Conservation (phyloP, 116 monocot species). For the Trichopus zeylanicus region DNA sequence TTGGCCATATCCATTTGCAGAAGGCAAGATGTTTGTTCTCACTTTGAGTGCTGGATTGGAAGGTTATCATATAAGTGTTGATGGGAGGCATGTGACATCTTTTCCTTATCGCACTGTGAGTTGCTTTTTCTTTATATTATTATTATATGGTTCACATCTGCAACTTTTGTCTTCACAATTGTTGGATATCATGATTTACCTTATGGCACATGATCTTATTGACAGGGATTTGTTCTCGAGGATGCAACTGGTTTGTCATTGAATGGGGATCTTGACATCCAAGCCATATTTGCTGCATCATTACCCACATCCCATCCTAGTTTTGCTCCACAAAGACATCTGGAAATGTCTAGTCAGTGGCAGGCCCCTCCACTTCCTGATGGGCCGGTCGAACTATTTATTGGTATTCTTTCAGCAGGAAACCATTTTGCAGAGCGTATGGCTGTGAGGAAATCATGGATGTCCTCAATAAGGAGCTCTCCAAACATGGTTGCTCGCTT, state of each 20-base stretch:
- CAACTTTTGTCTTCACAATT: not conserved
- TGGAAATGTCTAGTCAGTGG: slow-evolving; percentile 47
- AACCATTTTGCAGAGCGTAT: slow-evolving; percentile 87
- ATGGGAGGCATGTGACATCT: slow-evolving; percentile 66
- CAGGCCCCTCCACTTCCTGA: slow-evolving; percentile 42
- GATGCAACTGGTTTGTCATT: slow-evolving; percentile 66
- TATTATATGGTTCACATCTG: not conserved
- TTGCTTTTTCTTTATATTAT: too few relatives aligned
- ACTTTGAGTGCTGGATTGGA: slow-evolving; percentile 64
- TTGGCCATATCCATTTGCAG: slow-evolving; percentile 72
- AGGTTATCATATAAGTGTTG: slow-evolving; percentile 74
- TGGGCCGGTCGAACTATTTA: slow-evolving; percentile 50
- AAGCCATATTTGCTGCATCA: slow-evolving; percentile 59
- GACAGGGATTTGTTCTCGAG: slow-evolving; percentile 66
- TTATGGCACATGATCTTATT: not conserved
- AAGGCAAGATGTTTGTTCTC: slow-evolving; percentile 57
- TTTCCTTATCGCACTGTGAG: slow-evolving; percentile 71
- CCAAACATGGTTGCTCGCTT: slow-evolving; percentile 48
- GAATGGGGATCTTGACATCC: slow-evolving; percentile 54
- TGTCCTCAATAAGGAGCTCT: slow-evolving; percentile 38
- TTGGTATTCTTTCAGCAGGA: slow-evolving; percentile 73
- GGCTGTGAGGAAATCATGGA: slow-evolving; percentile 83
- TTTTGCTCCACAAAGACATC: slow-evolving; percentile 47
- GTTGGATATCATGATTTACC: not conserved
- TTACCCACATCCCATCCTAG: slow-evolving; percentile 60